Base-by-base conservation (phyloP, 306 rosid genomes). In the Geum urbanum region DNA sequence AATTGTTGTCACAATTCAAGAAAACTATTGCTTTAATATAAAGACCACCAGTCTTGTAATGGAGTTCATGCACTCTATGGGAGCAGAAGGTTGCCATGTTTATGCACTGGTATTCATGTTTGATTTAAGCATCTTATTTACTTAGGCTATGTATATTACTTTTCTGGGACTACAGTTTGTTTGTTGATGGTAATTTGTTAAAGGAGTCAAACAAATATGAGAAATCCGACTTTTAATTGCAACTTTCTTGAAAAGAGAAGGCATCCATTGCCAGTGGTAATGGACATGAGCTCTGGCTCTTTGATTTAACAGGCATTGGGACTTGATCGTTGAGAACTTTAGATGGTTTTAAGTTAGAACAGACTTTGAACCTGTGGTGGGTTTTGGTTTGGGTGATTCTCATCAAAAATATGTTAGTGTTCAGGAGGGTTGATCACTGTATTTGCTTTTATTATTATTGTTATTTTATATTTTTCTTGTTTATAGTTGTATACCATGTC, bases 1-100 rank as follows among this genome's bases (percentile, higher is more conserved):
- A 51, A 50, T 49, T 61, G 67, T 73, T 39, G 49, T 40, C 46
- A 39, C 53, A 18, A 24, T 75, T 55, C 3, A 1, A 20, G 22
- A 64, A 44, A 15, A 10, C 7, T 13, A 19, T 0, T 22, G 46
- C 5, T 49, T 66, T 48, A 32, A 48, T 48, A 15, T 48, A 41
- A 18, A 32, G 45, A 12, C 18, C 55, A 57, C 12, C 39, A 55
- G 61, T 14, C 52, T 39, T 50, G 39, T 73, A 55, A 57, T 74
- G 51, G 66, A 45, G 67, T 66, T 74, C 2, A 55, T 19, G 22
- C 35, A 50, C 24, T 19, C 27, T 12, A 32, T 15, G 58, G 55
- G 68, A 45, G 50, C 52, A 35, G 37, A 16, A 50, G 7, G 27
- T 35, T 18, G 48, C n/a, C 13, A 50, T 8, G 43, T 19, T 20